phyloP scores from a whole-genome alignment of 495 filamentous ascomycete species.

The Penicillium bovifimosum region DNA sequence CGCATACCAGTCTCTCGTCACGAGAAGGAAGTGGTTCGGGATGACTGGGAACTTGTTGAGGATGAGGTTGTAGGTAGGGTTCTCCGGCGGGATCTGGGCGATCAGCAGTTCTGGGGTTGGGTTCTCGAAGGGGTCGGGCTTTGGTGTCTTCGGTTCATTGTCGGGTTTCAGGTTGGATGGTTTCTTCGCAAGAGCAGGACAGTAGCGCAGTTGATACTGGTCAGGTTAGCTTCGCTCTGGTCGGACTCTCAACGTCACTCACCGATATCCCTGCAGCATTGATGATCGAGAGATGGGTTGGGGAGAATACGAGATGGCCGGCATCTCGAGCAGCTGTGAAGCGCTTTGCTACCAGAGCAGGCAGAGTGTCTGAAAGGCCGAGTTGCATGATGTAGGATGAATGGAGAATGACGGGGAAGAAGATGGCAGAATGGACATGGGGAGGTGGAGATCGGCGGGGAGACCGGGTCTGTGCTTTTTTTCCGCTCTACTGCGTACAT shows the following conservation, averaged over 20 bases:
- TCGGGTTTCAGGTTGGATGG: conserved; percentile 46
- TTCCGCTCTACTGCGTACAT: neutral
- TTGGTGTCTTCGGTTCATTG: conserved; percentile 30
- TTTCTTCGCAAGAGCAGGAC: conserved; percentile 69
- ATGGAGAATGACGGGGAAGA: neutral
- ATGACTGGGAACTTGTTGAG: conserved; percentile 83
- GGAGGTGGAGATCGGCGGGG: conserved; percentile 9
- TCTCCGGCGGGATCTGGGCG: conserved; percentile 44
- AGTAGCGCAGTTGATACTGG: conserved; percentile 76
- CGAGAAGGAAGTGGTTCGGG: conserved; percentile 72
- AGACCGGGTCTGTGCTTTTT: neutral
- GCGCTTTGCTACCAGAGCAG: conserved; percentile 48
- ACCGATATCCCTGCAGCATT: conserved; percentile 51
- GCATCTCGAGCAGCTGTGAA: conserved; percentile 49
- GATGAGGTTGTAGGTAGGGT: conserved; percentile 58
- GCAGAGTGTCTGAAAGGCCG: conserved; percentile 41
- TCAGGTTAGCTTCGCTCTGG: conserved; percentile 1
- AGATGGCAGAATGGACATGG: conserved; percentile 7
- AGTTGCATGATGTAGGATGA: conserved; percentile 30
- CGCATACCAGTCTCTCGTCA: conserved; percentile 57
- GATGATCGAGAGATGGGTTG: conserved; percentile 52
- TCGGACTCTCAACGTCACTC: conserved; percentile 10
- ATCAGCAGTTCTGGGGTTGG: conserved; percentile 59
- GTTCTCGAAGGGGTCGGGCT: conserved; percentile 67
- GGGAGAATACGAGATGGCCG: conserved; percentile 54